Evolutionary conservation across 495 filamentous ascomycete species (phyloP).

Genomic region (Trichoderma parareesei): DNA sequence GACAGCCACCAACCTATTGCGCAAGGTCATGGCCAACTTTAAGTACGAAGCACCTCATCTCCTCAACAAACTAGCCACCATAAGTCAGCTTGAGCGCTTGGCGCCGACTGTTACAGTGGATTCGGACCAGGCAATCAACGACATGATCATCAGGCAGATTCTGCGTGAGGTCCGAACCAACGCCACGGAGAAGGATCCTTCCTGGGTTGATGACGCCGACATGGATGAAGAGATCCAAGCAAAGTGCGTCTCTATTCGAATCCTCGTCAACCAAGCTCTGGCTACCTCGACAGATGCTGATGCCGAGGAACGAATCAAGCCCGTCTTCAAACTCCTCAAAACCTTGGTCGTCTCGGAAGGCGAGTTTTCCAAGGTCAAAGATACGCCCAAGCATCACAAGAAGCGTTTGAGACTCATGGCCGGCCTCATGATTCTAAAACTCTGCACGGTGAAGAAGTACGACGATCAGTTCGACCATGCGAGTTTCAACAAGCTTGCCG

Average conservation of each 20-base stretch:
- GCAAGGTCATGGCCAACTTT: constrained; percentile 67
- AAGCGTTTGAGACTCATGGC: constrained; percentile 72
- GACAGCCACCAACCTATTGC: constrained; percentile 73
- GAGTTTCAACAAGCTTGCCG: constrained; percentile 73
- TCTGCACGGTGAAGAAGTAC: constrained; percentile 64
- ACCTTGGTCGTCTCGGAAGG: constrained; percentile 66
- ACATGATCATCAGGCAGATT: constrained; percentile 68
- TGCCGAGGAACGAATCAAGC: constrained; percentile 54
- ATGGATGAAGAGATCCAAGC: constrained; percentile 74
- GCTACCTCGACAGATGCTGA: constrained; percentile 51
- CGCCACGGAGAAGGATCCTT: constrained; percentile 39
- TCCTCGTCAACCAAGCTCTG: constrained; percentile 78
- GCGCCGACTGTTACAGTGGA: constrained; percentile 66
- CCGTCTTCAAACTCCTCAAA: constrained; percentile 70
- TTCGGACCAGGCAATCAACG: constrained; percentile 64
- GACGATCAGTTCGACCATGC: constrained; percentile 64
- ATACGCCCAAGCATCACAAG: constrained; percentile 67
- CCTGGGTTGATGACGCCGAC: constrained; percentile 61
- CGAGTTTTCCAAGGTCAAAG: constrained; percentile 63
- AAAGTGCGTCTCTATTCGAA: constrained; percentile 82
- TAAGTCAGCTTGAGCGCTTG: constrained; percentile 77
- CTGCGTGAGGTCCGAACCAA: constrained; percentile 59
- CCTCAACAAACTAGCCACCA: constrained; percentile 72
- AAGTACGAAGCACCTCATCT: constrained; percentile 66
- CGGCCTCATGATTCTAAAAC: constrained; percentile 72